These are phyloP conservation scores for Melocanna baccifera DNA, from an alignment of 176 grass and related monocot species.

Conservation along the genomic window DNA sequence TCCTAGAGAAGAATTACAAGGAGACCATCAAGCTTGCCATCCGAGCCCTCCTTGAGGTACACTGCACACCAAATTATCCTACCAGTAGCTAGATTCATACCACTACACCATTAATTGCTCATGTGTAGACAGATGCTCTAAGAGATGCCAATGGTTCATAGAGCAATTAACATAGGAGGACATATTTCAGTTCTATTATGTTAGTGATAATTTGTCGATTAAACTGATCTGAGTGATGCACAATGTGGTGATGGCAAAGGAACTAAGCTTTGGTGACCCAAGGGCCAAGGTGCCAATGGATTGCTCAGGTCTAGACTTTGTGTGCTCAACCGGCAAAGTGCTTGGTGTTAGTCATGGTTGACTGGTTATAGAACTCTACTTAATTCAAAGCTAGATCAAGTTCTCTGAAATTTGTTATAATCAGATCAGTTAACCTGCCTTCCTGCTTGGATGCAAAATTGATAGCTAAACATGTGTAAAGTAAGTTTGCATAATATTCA, in stretches of 20 bases:
- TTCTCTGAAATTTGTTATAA: not conserved
- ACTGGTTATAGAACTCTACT: not conserved
- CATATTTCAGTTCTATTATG: not conserved
- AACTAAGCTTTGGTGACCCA: not conserved
- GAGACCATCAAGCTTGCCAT: conserved; percentile 95
- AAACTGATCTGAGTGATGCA: conserved; percentile 4
- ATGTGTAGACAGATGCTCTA: not conserved
- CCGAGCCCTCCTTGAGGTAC: conserved; percentile 81
- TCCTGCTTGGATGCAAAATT: not conserved
- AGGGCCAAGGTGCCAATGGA: not conserved
- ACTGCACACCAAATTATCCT: not conserved
- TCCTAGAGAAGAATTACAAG: conserved; percentile 95
- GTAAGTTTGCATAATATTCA: not conserved
- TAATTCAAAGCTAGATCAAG: not conserved
- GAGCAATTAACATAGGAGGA: not conserved
- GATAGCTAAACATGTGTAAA: not conserved
- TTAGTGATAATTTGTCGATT: not conserved
- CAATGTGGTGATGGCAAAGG: not conserved
- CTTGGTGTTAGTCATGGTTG: not conserved
- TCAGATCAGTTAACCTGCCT: not conserved
- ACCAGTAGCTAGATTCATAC: not conserved
- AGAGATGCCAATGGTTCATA: not conserved
- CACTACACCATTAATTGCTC: not conserved
- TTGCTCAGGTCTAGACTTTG: not conserved
- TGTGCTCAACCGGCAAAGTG: not conserved